Conservation (phyloP, 345 rosid genomes). For the Pugionium dolabratum region DNA sequence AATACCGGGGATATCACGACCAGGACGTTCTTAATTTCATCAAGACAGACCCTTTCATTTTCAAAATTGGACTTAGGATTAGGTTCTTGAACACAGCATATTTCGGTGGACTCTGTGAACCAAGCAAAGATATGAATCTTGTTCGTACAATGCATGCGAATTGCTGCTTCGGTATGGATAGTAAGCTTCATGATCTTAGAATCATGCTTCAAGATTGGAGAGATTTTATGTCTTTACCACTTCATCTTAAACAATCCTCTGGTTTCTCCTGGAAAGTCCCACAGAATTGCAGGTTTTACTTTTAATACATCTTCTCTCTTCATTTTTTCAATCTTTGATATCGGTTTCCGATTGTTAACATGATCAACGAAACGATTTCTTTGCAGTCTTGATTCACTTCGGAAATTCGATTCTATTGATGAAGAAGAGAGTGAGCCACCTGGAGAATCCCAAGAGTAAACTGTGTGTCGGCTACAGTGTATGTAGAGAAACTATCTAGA, state of each 20-base stretch:
- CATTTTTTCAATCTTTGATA: not conserved
- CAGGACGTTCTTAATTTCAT: slow-evolving; percentile 78
- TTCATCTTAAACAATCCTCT: slow-evolving; percentile 46
- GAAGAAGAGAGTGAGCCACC: slow-evolving; percentile 26
- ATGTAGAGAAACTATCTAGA: too few species aligned
- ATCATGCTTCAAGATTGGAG: slow-evolving; percentile 86
- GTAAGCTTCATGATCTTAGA: slow-evolving; percentile 73
- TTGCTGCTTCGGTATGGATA: slow-evolving; percentile 75
- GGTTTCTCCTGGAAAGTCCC: slow-evolving; percentile 70
- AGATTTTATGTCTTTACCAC: slow-evolving; percentile 58
- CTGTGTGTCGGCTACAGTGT: slow-evolving; percentile 18
- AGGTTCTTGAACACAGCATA: slow-evolving; percentile 72
- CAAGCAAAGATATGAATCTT: slow-evolving; percentile 67
- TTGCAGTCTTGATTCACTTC: slow-evolving; percentile 56
- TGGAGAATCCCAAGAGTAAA: slow-evolving; percentile 32
- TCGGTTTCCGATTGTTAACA: too few species aligned
- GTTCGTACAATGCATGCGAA: slow-evolving; percentile 93
- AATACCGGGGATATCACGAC: slow-evolving; percentile 63
- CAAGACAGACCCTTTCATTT: slow-evolving; percentile 54
- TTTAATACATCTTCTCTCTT: not conserved
- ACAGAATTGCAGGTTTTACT: slow-evolving; percentile 69
- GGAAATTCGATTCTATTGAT: slow-evolving; percentile 26
- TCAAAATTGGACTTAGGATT: slow-evolving; percentile 54
- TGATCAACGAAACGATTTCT: not conserved
- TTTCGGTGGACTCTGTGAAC: slow-evolving; percentile 88